A percentile compares a stretch with the other conserved stretches of the same genome.
Evolutionary conservation across 768 basidiomycete genomes (phyloP).

Genomic region (Fomitopsis serialis): DNA sequence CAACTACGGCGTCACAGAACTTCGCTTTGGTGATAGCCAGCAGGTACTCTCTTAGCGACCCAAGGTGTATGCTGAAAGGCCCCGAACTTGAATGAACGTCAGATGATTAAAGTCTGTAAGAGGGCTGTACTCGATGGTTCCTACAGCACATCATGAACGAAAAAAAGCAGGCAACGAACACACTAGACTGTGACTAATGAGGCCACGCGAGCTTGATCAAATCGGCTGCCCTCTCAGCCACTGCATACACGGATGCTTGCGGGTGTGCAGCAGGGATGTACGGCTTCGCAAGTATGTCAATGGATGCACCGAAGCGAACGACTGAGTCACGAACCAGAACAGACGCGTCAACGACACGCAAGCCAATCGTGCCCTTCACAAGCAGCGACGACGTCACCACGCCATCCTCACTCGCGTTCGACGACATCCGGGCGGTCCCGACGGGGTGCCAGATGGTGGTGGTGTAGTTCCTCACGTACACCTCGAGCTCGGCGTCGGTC

Average conservation of each 20-base stretch:
- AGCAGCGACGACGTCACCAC: conserved; percentile 37
- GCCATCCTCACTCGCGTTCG: conserved; percentile 12
- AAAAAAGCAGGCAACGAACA: background rate
- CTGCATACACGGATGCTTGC: conserved; percentile 14
- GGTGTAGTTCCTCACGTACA: conserved; percentile 12
- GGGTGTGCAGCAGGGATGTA: conserved; percentile 16
- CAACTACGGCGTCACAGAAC: too few relatives aligned
- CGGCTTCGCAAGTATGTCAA: conserved; percentile 6
- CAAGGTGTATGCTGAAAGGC: too few relatives aligned
- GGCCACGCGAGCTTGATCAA: conserved; percentile 15
- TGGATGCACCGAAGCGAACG: background rate
- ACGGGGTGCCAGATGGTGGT: conserved; percentile 20
- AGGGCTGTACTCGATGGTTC: too few relatives aligned
- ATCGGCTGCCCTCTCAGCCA: conserved; percentile 21
- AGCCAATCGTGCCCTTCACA: conserved; percentile 38
- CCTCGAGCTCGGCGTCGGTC: conserved; percentile 14
- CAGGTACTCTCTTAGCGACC: too few relatives aligned
- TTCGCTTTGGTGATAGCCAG: too few relatives aligned
- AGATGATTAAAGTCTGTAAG: too few relatives aligned
- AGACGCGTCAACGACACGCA: conserved; percentile 27
- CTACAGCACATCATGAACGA: too few relatives aligned
- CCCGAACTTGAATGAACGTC: too few relatives aligned
- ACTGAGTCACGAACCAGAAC: conserved; percentile 8
- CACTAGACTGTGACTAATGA: background rate
- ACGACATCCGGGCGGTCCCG: conserved; percentile 40